Evolutionary conservation across 2,329 filamentous ascomycete species (phyloP), one percentile per base, ranked within the genome.

Genomic region (Pyrenophora graminea): DNA sequence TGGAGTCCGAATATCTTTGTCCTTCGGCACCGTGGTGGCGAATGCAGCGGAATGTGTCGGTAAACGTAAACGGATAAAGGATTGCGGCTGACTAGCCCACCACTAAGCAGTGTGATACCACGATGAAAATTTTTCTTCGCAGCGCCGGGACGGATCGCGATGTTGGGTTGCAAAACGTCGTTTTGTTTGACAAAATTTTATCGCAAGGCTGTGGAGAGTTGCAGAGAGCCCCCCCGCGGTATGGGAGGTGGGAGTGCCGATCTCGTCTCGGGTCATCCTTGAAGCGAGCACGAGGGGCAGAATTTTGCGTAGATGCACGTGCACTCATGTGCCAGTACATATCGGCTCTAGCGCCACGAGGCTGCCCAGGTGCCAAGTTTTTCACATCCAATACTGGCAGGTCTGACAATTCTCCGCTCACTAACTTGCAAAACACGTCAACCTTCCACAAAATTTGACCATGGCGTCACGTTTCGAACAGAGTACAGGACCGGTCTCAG

Each of bases 11-110:
- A 45, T 37, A 30, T 23, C 15, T 30, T 10, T 27, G 23, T n/a
- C 25, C 45, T 30, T 31, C 15, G 31, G 19, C 50, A 32, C 38
- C 15, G 15, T 15, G 49, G 53, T 56, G 53, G 53, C 50, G 45
- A 54, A 39, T 58, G 56, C 53, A 48, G 53, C 56, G 49, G 49
- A 49, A 56, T 51, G 48, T 48, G 51, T 52, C 34, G 46, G 44
- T 46, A 53, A 53, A 55, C 53, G 41, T 46, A 53, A 55, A 55
- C 51, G 52, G 34, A 53, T 45, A 49, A 57, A 40, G 45, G 30
- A 34, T 25, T 39, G 39, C 38, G 41, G 53, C 45, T 51, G 36
- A 32, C 39, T 32, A 13, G 30, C 42, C 37, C 38, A 48, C 19
- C 43, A 36, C 3, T 31, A 45, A 39, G 39, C 30, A 27, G 39